Evolutionary conservation across 1,139 yeast species (phyloP), one percentile per base, ranked within the genome.

Genomic region (Groenewaldozyma auringiensis): DNA sequence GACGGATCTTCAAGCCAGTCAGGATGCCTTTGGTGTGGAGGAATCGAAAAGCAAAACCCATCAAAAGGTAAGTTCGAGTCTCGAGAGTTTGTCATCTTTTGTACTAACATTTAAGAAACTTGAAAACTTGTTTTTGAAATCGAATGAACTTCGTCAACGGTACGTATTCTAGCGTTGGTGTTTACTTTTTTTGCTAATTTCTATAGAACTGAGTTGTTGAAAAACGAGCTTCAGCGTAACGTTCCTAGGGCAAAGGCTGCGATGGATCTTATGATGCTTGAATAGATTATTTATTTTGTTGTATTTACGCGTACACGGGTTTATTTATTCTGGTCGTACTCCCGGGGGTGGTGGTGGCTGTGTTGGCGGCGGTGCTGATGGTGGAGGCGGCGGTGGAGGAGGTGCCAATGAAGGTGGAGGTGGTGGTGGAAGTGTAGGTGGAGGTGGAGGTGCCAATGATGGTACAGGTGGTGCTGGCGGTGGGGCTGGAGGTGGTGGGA

Each of bases 201-300:
- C 18, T 13, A n/a, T 25, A 56, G 58, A 37, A 47, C 55, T 1
- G 60, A 55, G 18, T 17, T 42, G 2, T 44, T 54, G 4, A 50
- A 48, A 40, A 47, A 46, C 27, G 41, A 40, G n/a, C 44, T 57
- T 31, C 56, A 55, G 38, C 46, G 50, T 9, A 40, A 51, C 6
- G 45, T 54, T 6, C 59, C 61, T 3, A 46, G 56, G 13, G 51
- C 59, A 8, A 49, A 54, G 21, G 54, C 57, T n/a, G 58, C 60
- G 2, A 40, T 54, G 35, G 50, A 47, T 8, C 55, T 52, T 37
- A 44, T 51, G 42, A 37, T 36, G 13, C 42, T 32, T 20, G 21
- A 31, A 25, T 36, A 22, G 37, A 37, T 17, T 17, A 21, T 13
- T 35, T 32, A 14, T 4, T 20, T 25, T 21, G 29, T 17, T 31